These are phyloP conservation scores for Lomentospora prolificans DNA, from an alignment of 2,329 filamentous ascomycete species.

Conservation along the genomic window DNA sequence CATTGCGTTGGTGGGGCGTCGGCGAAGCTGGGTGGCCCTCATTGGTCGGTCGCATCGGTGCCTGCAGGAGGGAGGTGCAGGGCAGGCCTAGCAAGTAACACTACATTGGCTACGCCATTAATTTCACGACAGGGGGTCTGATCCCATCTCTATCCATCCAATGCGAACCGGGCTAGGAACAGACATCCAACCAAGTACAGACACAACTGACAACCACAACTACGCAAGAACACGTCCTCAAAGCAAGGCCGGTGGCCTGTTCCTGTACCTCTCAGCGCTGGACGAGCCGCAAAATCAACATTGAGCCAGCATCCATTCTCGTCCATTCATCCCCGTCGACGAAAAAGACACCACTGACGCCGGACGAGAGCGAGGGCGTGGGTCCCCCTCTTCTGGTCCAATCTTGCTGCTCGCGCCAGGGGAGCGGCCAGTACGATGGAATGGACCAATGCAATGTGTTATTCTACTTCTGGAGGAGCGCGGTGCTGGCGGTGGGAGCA, in stretches of 20 bases:
- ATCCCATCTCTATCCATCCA: not conserved
- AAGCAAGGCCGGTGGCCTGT: not conserved
- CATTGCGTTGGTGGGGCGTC: not conserved
- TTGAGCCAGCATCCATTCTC: not conserved
- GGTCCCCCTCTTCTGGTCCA: not conserved
- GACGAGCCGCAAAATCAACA: not conserved
- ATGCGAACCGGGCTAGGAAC: not conserved
- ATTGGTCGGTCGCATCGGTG: not conserved
- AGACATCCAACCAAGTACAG: no score
- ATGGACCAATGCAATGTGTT: no score
- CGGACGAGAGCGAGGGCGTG: no score
- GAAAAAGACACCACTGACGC: no score
- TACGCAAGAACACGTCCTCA: not conserved
- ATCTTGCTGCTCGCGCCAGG: no score
- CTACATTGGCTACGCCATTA: not conserved
- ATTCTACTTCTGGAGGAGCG: no score
- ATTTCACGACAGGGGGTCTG: not conserved
- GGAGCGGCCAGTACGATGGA: no score
- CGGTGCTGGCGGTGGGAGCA: not conserved
- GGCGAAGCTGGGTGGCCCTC: not conserved
- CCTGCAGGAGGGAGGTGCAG: not conserved
- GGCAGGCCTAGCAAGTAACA: not conserved
- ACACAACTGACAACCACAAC: not conserved
- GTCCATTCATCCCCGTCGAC: not conserved
- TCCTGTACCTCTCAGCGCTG: not conserved